Evolutionary conservation across 139 green algal species (phyloP).

Genomic region (Axilococcus clingmanii): DNA sequence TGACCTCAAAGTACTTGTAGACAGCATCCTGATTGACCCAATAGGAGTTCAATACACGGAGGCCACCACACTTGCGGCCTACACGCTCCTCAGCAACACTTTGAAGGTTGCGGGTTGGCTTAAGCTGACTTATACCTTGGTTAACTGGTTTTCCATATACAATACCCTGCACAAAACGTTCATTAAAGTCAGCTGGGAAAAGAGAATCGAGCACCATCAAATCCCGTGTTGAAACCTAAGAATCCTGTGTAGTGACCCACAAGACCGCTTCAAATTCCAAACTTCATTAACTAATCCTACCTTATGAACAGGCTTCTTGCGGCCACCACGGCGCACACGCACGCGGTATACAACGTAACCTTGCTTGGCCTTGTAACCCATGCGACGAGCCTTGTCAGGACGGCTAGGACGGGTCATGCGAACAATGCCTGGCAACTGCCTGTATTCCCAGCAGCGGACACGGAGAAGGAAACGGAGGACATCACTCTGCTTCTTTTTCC

Average conservation of each 20-base stretch:
- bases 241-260: neutral
- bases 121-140: slow-evolving; percentile 96
- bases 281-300: slow-evolving; percentile 41
- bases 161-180: slow-evolving; percentile 67
- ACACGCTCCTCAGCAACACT: slow-evolving; percentile 93
- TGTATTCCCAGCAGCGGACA: slow-evolving; percentile 99
- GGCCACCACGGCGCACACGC: slow-evolving; percentile 88
- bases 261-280: no score
- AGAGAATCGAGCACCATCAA: neutral
- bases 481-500: slow-evolving; percentile 98
- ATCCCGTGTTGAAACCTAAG: neutral
- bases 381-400: slow-evolving; percentile 92
- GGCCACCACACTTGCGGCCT: slow-evolving; percentile 81
- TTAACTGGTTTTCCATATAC: slow-evolving; percentile 97
- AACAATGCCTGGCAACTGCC: slow-evolving; percentile 86
- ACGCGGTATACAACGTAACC: slow-evolving; percentile 95
- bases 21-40: slow-evolving; percentile 99
- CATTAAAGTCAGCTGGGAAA: no score
- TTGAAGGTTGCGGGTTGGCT: slow-evolving; percentile 87
- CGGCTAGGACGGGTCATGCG: slow-evolving; percentile 77
- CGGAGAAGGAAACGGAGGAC: slow-evolving; percentile 97
- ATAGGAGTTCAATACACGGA: slow-evolving; percentile 99
- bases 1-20: slow-evolving; percentile 99
- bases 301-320: slow-evolving; percentile 94
- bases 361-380: slow-evolving; percentile 98